Conservation (phyloP, 352 stramenopile species). For the Phytophthora colocasiae region DNA sequence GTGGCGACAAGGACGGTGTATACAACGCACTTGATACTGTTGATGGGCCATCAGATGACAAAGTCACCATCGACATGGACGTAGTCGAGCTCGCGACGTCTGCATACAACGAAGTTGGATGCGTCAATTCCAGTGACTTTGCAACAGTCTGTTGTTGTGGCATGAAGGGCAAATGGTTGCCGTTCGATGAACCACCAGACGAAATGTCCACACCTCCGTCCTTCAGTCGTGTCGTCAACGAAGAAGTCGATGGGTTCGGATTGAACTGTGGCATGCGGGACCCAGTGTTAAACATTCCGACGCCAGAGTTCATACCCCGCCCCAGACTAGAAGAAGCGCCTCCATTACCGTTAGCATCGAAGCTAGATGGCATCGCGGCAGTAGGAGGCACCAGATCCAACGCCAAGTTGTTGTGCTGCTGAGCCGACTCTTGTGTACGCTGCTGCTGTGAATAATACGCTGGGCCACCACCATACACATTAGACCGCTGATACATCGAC, state of each 20-base stretch:
- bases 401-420: constrained; percentile 34
- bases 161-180: constrained; percentile 41
- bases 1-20: constrained; percentile 30
- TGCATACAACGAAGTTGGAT: constrained; percentile 39
- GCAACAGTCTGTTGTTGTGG: constrained; percentile 31
- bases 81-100: constrained; percentile 41
- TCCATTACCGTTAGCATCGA: constrained; percentile 33
- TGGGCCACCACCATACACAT: constrained; percentile 32
- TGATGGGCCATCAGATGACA: constrained; percentile 37
- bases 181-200: constrained; percentile 30
- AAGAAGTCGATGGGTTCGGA: constrained; percentile 17
- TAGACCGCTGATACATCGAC: constrained; percentile 40
- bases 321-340: constrained; percentile 28
- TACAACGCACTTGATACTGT: constrained; percentile 40
- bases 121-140: constrained; percentile 36
- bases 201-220: constrained; percentile 42
- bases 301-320: constrained; percentile 32
- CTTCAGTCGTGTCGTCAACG: constrained; percentile 43
- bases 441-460: constrained; percentile 45
- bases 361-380: constrained; percentile 28
- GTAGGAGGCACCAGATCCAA: constrained; percentile 39
- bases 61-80: constrained; percentile 42
- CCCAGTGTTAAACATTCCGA: constrained; percentile 36
- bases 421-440: constrained; percentile 28
- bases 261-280: constrained; percentile 46